Percentiles rank a stretch among this genome's conserved stretches.
phyloP scores from a whole-genome alignment of 2,329 filamentous ascomycete species.

The Rosellinia necatrix region DNA sequence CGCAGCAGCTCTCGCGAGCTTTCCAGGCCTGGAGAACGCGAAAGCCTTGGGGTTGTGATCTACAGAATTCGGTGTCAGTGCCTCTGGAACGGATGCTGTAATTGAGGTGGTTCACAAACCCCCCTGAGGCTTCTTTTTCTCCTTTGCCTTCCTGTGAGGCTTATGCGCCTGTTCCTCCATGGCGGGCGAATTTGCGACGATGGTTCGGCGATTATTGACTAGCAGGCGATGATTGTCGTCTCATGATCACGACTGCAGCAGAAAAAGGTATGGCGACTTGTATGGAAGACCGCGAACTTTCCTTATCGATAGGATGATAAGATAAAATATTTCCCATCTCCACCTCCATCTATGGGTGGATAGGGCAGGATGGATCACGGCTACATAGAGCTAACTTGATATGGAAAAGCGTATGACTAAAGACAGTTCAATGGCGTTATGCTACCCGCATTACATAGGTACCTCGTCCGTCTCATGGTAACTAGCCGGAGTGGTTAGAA shows the following conservation, averaged over 20 bases:
- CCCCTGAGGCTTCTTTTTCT: constrained; percentile 78
- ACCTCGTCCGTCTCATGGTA: background rate
- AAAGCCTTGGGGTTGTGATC: constrained; percentile 90
- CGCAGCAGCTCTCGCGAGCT: constrained; percentile 74
- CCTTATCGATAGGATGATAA: constrained; percentile 29
- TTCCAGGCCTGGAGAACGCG: constrained; percentile 80
- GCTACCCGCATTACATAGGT: background rate
- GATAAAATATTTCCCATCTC: background rate
- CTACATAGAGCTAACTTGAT: too few relatives aligned
- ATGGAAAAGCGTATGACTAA: background rate
- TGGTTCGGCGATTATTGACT: background rate
- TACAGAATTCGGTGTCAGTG: constrained; percentile 42
- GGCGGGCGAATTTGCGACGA: constrained; percentile 18
- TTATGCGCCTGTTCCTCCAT: constrained; percentile 87
- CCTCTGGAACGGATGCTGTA: background rate
- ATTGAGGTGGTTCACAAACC: constrained; percentile 46
- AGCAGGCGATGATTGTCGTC: background rate
- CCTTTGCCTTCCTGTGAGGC: constrained; percentile 83
- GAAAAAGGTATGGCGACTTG: constrained; percentile 17
- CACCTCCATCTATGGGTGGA: background rate
- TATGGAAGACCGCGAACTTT: constrained; percentile 5
- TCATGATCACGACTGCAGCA: constrained; percentile 2
- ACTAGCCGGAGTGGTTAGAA: constrained; percentile 11
- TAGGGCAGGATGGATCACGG: background rate
- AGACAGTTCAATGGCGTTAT: background rate